Base-by-base conservation (phyloP, 2,329 filamentous ascomycete genomes). In the Colletotrichum tropicale region DNA sequence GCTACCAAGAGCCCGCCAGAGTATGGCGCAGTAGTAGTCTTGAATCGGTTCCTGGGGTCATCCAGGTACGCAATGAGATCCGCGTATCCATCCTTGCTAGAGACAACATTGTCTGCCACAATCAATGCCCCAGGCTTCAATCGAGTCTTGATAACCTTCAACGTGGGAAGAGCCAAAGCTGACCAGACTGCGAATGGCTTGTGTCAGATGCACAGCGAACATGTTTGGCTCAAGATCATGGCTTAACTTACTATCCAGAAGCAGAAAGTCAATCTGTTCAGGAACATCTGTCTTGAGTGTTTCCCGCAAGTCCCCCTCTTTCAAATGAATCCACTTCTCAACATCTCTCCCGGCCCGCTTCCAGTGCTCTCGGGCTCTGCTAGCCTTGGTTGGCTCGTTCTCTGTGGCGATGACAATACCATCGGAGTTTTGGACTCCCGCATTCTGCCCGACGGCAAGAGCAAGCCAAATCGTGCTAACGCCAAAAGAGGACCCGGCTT, bases 401-500 rank as follows among this genome's bases (percentile, higher is more conserved):
- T 93, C 91, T 0, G 91, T 93, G 0, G 87, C 91, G 79, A 93
- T 89, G 1, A 93, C 91, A 52, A 78, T 86, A 0, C 86, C 88
- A 3, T 43, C 55, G 8, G 66, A 67, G 4, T 48, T 32, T 28
- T 71, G 55, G 16, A 72, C 43, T 2, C 78, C 78, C 0, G 83
- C 84, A 73, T 89, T 92, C 70, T 89, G 85, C 0, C 85, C 85
- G 1, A 90, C 89, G 0, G 90, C 91, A 3, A 93, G 83, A 0
- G 91, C 90, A 3, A 93, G 86, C 75, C 92, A 93, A 60, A 93
- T 91, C 0, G 91, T 93, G 71, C 88, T 91, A 2, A 93, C 87
- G 4, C 91, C 91, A 73, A 91, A 93, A 56, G 87, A 89, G 1
- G 91, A 93, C 1, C 91, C 91, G 0, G 90, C 91, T 79, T 93